Percentiles rank a stretch among this genome's conserved stretches.
phyloP scores from a whole-genome alignment of 768 basidiomycete species.

The Auriscalpium orientale region DNA sequence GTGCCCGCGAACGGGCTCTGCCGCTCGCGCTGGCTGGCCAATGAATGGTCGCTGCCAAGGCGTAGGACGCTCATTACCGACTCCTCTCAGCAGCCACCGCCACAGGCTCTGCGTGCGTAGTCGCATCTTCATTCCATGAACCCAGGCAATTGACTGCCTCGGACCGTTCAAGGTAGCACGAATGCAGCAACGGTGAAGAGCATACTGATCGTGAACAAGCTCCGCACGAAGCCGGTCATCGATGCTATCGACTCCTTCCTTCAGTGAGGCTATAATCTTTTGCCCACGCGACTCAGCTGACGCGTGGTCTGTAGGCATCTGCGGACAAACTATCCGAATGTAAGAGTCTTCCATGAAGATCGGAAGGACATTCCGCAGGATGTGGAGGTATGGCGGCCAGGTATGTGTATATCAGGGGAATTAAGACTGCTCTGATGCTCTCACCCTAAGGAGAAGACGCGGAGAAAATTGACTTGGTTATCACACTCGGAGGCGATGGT shows the following conservation, averaged over 20 bases:
- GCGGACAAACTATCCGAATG: conserved; percentile 23
- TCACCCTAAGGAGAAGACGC: conserved; percentile 32
- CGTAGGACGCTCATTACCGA: not conserved
- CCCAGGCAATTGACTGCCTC: not conserved
- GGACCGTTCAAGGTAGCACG: conserved; percentile 3
- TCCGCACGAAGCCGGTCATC: conserved; percentile 70
- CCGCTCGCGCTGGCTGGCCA: not conserved
- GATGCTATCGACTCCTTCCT: conserved; percentile 70
- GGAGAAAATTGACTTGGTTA: conserved; percentile 73
- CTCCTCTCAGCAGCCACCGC: not conserved
- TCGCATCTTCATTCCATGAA: not conserved
- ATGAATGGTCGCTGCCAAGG: not conserved
- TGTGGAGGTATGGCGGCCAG: conserved; percentile 48
- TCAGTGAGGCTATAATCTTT: conserved; percentile 35
- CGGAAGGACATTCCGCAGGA: conserved; percentile 45
- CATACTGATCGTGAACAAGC: conserved; percentile 75
- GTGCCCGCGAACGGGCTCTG: not conserved
- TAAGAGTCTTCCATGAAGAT: conserved; percentile 26
- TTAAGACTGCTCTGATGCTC: not conserved
- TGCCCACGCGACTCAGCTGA: not conserved
- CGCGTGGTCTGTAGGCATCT: conserved; percentile 20
- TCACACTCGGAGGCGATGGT: conserved; percentile 91
- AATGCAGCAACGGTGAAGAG: conserved; percentile 27
- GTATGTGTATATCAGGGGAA: conserved; percentile 26
- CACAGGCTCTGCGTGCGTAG: not conserved